A percentile compares a stretch with the other conserved stretches of the same genome.
Conservation (phyloP, 2,329 filamentous ascomycete genomes). For the Penicillium paneum region DNA sequence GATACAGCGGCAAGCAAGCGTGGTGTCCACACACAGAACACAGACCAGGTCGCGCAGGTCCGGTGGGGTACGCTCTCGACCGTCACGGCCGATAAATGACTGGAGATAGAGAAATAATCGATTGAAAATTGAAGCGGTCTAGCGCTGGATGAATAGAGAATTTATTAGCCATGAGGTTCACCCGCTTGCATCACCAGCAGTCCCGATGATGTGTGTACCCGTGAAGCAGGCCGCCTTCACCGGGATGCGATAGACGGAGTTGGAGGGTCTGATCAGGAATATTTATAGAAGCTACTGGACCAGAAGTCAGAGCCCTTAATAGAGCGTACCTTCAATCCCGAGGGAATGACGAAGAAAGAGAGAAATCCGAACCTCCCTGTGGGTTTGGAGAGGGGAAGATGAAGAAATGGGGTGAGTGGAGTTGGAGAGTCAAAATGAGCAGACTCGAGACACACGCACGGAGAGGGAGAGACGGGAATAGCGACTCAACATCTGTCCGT, state of each 20-base stretch:
- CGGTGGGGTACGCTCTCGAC: slow-evolving; percentile 8
- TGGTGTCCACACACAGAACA: slow-evolving; percentile 22
- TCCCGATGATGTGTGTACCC: slow-evolving; percentile 20
- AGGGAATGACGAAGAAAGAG: slow-evolving; percentile 32
- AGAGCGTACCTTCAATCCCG: slow-evolving; percentile 32
- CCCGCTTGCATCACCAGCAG: slow-evolving; percentile 20
- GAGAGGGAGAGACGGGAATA: slow-evolving; percentile 5
- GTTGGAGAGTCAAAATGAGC: slow-evolving; percentile 16
- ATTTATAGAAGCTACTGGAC: neutral
- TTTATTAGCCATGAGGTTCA: slow-evolving; percentile 17
- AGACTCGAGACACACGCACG: slow-evolving; percentile 5
- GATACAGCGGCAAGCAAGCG: slow-evolving; percentile 15
- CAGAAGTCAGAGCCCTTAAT: neutral
- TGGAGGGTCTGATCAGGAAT: neutral
- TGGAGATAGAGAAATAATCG: neutral
- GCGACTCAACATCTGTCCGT: slow-evolving; percentile 22
- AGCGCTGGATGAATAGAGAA: slow-evolving; percentile 17
- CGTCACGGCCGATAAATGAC: slow-evolving; percentile 1
- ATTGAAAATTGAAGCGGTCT: slow-evolving; percentile 17
- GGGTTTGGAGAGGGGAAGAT: slow-evolving; percentile 14
- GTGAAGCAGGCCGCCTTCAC: slow-evolving; percentile 12
- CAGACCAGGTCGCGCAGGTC: slow-evolving; percentile 14
- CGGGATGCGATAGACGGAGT: slow-evolving; percentile 1
- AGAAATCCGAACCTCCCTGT: slow-evolving; percentile 17
- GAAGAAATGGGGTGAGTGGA: slow-evolving; percentile 13